Conservation (phyloP, 371 early-diverging fungal genomes). For the Smittium culicis region DNA sequence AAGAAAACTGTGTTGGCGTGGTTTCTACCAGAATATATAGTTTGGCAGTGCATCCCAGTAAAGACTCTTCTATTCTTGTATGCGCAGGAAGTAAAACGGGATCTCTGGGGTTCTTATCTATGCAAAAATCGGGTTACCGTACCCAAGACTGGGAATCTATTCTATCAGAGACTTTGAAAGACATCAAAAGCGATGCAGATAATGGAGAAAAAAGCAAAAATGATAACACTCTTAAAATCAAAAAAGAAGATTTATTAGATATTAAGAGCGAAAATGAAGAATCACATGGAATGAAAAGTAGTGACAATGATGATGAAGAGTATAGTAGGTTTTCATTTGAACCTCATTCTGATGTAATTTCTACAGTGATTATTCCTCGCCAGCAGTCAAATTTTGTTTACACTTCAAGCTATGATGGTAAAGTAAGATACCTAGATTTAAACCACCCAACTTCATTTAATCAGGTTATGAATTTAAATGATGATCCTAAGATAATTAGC, state of each 20-base stretch:
- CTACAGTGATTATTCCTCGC: conserved; percentile 40
- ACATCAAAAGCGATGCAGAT: background rate
- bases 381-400: conserved; percentile 36
- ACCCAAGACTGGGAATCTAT: conserved; percentile 23
- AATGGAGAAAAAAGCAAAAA: background rate
- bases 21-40: conserved; percentile 41
- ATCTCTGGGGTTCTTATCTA: conserved; percentile 50
- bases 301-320: background rate
- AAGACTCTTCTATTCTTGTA: conserved; percentile 35
- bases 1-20: conserved; percentile 42
- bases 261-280: background rate
- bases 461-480: conserved; percentile 28
- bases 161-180: background rate
- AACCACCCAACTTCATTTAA: conserved; percentile 37
- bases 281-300: background rate
- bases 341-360: conserved; percentile 42
- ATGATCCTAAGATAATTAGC: conserved; percentile 29
- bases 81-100: conserved; percentile 49
- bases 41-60: conserved; percentile 48
- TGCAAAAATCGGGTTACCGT: conserved; percentile 24
- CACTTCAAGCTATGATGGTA: conserved; percentile 51
- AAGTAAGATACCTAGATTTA: conserved; percentile 45
- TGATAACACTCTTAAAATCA: background rate
- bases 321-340: conserved; percentile 36
- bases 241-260: background rate